These are phyloP conservation scores for Pseudozyma tsukubaensis DNA, from an alignment of 1,284 basidiomycete genomes.

Conservation along the genomic window DNA sequence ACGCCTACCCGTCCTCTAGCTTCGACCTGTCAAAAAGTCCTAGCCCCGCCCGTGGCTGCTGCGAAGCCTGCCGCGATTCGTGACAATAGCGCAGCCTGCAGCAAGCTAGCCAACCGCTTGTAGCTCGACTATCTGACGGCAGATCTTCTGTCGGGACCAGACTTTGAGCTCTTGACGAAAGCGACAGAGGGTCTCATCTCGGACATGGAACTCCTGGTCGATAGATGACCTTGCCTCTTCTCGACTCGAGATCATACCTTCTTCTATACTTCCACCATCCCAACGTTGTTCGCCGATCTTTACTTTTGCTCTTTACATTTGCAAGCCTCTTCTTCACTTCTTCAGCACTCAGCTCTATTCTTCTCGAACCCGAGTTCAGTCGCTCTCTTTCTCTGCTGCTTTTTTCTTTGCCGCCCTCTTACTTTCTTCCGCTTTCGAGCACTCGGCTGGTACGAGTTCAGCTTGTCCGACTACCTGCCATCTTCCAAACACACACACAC, in stretches of 20 bases:
- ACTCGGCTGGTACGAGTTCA: slow-evolving; percentile 38
- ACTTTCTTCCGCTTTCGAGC: neutral
- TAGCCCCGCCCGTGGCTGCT: neutral
- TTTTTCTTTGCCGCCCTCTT: neutral
- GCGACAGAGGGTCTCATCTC: neutral
- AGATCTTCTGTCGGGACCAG: too few species aligned
- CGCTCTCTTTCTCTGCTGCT: slow-evolving; percentile 22
- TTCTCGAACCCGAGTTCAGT: slow-evolving; percentile 19
- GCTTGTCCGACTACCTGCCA: slow-evolving; percentile 14
- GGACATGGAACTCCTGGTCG: neutral
- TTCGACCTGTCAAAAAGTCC: neutral
- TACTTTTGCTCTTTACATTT: slow-evolving; percentile 27
- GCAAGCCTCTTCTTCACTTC: slow-evolving; percentile 38
- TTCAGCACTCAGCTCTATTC: slow-evolving; percentile 12
- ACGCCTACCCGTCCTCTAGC: slow-evolving; percentile 1
- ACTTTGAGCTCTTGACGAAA: too few species aligned
- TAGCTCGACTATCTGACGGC: neutral
- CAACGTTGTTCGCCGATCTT: slow-evolving; percentile 41
- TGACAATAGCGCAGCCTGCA: neutral
- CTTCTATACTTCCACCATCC: slow-evolving; percentile 36
- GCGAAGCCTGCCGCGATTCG: too few species aligned
- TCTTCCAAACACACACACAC: neutral
- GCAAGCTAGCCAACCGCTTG: neutral
- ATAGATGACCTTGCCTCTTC: neutral
- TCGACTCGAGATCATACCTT: slow-evolving; percentile 5